Evolutionary conservation across 2,329 filamentous ascomycete genomes (phyloP).

Genomic region (Fusarium sp.): DNA sequence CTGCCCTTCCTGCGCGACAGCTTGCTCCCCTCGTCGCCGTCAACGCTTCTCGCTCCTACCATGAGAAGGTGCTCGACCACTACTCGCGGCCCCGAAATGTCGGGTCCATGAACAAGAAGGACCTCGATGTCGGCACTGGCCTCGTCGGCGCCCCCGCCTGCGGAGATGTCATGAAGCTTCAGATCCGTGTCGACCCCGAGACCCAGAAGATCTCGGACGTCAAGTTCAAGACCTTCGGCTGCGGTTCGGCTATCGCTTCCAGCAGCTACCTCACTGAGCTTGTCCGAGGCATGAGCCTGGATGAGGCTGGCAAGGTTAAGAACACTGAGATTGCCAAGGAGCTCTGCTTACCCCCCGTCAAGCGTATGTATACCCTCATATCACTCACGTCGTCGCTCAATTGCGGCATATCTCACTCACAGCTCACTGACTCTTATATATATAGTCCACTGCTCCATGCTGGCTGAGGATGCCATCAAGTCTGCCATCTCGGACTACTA

Average conservation of each 20-base stretch:
- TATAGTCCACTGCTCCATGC: slow-evolving; percentile 87
- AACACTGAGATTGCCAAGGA: slow-evolving; percentile 99
- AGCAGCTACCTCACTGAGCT: slow-evolving; percentile 95
- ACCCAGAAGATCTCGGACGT: slow-evolving; percentile 91
- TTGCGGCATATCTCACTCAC: slow-evolving; percentile 21
- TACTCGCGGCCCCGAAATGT: slow-evolving; percentile 64
- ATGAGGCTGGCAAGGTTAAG: slow-evolving; percentile 89
- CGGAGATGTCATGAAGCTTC: slow-evolving; percentile 85
- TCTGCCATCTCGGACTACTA: slow-evolving; percentile 90
- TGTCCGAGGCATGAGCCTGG: slow-evolving; percentile 91
- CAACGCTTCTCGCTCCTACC: slow-evolving; percentile 57
- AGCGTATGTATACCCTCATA: slow-evolving; percentile 66
- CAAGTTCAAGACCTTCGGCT: slow-evolving; percentile 98
- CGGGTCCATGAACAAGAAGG: slow-evolving; percentile 72
- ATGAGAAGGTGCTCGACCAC: slow-evolving; percentile 62
- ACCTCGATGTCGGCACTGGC: slow-evolving; percentile 84
- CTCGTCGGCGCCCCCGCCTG: slow-evolving; percentile 89
- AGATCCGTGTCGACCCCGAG: slow-evolving; percentile 85
- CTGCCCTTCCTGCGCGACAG: slow-evolving; percentile 53
- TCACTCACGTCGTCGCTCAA: background rate
- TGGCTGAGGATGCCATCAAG: slow-evolving; percentile 91
- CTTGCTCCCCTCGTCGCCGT: slow-evolving; percentile 52
- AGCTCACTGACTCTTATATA: slow-evolving; percentile 43
- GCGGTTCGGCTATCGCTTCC: slow-evolving; percentile 91
- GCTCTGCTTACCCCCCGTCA: slow-evolving; percentile 85